Conservation (phyloP, 306 rosid species). For the Casuarina glauca region DNA sequence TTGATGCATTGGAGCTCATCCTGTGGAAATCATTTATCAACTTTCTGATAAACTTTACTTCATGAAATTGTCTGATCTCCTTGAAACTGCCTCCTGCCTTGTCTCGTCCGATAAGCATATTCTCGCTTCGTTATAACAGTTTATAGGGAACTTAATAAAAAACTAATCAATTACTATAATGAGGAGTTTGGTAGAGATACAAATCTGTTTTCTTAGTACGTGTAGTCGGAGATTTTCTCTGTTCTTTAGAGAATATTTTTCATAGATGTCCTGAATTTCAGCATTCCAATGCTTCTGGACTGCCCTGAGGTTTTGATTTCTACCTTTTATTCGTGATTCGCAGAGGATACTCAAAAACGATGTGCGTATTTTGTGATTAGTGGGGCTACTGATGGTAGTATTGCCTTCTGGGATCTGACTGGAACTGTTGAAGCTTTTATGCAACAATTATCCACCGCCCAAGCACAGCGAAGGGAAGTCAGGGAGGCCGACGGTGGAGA, state of each 20-base stretch:
- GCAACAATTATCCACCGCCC: conserved; percentile 68
- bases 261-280: background rate
- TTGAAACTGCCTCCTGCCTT: background rate
- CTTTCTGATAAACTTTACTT: background rate
- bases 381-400: conserved; percentile 96
- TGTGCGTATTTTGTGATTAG: conserved; percentile 63
- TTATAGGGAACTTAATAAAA: background rate
- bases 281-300: background rate
- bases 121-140: background rate
- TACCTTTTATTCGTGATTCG: too few species aligned
- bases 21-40: too few species aligned
- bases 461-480: conserved; percentile 94
- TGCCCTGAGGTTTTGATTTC: too few species aligned
- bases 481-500: conserved; percentile 96
- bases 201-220: background rate
- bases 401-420: conserved; percentile 87
- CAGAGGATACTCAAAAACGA: conserved; percentile 48
- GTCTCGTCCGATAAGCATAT: background rate
- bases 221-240: background rate
- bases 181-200: background rate
- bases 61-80: background rate
- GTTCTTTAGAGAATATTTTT: background rate
- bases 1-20: too few species aligned
- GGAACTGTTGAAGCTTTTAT: conserved; percentile 68
- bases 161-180: background rate